Evolutionary conservation across 352 stramenopile species (phyloP).

Genomic region (Globisporangium nunn): DNA sequence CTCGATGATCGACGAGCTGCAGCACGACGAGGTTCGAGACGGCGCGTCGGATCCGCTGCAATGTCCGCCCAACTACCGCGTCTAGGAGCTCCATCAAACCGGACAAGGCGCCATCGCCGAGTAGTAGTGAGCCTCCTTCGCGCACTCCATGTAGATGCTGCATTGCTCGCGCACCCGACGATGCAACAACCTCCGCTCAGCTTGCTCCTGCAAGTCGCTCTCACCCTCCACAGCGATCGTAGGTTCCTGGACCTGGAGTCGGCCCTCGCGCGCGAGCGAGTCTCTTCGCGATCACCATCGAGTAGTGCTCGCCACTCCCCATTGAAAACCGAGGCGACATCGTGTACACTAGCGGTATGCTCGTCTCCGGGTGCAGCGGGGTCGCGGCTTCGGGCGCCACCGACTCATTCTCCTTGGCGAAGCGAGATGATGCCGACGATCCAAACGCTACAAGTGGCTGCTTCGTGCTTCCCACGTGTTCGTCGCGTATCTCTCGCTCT

Average conservation of each 20-base stretch:
- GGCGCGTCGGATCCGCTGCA: too few species aligned
- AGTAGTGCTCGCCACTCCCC: conserved; percentile 31
- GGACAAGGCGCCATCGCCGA: too few species aligned
- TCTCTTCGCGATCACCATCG: conserved; percentile 20
- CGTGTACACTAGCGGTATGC: conserved; percentile 9
- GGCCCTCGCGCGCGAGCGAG: conserved; percentile 18
- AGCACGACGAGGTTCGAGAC: too few species aligned
- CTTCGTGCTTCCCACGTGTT: neutral
- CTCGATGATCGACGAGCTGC: too few species aligned
- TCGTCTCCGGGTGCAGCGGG: conserved; percentile 23
- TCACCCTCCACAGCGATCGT: conserved; percentile 27
- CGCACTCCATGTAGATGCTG: too few species aligned
- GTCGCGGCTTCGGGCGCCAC: neutral
- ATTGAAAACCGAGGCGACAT: conserved; percentile 19
- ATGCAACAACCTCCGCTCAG: too few species aligned
- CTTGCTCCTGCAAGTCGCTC: too few species aligned
- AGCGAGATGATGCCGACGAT: conserved; percentile 24
- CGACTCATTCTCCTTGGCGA: conserved; percentile 5
- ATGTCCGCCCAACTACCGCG: too few species aligned
- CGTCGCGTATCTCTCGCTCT: neutral
- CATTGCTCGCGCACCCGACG: too few species aligned
- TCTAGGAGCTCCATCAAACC: too few species aligned
- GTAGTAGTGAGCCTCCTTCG: too few species aligned
- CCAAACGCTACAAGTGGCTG: conserved; percentile 17
- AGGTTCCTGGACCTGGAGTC: conserved; percentile 26